Conservation (phyloP, 495 filamentous ascomycete genomes). For the Pyrenula massariospora region DNA sequence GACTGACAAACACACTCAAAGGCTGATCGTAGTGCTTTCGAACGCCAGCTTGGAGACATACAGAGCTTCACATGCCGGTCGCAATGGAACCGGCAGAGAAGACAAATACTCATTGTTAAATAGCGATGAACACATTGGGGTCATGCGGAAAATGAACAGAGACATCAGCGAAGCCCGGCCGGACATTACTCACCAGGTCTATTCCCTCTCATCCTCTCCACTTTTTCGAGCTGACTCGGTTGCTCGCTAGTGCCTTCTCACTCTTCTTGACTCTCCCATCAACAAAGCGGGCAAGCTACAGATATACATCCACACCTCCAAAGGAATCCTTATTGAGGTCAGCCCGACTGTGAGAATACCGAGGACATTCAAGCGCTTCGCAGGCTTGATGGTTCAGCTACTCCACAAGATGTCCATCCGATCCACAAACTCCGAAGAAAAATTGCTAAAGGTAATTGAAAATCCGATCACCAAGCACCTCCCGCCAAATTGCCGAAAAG, state of each 20-base stretch:
- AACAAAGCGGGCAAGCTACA: conserved; percentile 97
- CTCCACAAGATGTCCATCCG: conserved; percentile 92
- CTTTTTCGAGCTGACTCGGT: conserved; percentile 5
- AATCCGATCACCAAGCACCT: conserved; percentile 96
- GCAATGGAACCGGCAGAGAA: conserved; percentile 56
- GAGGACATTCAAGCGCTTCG: conserved; percentile 96
- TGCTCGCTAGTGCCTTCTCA: conserved; percentile 71
- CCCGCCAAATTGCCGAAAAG: conserved; percentile 92
- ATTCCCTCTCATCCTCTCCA: neutral
- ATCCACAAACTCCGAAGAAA: conserved; percentile 90
- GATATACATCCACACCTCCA: conserved; percentile 96
- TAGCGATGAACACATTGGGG: conserved; percentile 96
- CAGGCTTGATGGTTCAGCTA: conserved; percentile 97
- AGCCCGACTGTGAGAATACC: conserved; percentile 94
- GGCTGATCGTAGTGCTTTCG: conserved; percentile 89
- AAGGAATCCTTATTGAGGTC: conserved; percentile 93
- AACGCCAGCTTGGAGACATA: conserved; percentile 97
- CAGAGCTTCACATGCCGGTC: conserved; percentile 66
- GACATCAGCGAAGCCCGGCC: conserved; percentile 96
- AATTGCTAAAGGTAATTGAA: conserved; percentile 92
- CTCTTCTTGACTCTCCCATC: conserved; percentile 91
- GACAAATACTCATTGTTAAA: conserved; percentile 95
- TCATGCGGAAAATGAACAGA: conserved; percentile 98
- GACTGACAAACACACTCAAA: conserved; percentile 76
- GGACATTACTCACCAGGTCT: conserved; percentile 96